Percentiles rank a stretch among this genome's conserved stretches.
Conservation (phyloP, 371 early-diverging fungal genomes). For the Chytridiales sp. region DNA sequence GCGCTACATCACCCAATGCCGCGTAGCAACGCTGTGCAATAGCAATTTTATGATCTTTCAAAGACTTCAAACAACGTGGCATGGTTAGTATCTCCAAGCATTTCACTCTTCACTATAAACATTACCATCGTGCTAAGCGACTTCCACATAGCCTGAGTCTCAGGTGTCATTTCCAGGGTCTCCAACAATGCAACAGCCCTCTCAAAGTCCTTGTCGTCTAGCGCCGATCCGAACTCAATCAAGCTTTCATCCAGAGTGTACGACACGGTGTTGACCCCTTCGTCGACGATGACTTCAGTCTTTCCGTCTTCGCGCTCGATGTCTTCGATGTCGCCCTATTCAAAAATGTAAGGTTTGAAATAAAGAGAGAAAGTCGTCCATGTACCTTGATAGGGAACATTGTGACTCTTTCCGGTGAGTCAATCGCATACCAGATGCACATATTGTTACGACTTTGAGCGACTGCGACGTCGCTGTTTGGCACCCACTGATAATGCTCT, state of each 20-base stretch:
- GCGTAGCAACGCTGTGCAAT: constrained; percentile 45
- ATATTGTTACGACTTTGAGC: constrained; percentile 54
- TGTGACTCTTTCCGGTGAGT: constrained; percentile 56
- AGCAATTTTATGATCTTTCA: constrained; percentile 9
- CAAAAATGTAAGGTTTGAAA: background rate
- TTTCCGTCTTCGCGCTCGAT: constrained; percentile 54
- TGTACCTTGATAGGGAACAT: constrained; percentile 57
- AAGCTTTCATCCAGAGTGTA: constrained; percentile 59
- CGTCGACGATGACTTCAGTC: constrained; percentile 59
- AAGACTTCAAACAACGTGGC: constrained; percentile 40
- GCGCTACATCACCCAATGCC: constrained; percentile 54
- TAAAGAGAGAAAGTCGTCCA: background rate
- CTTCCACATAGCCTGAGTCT: constrained; percentile 62
- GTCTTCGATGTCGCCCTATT: constrained; percentile 54
- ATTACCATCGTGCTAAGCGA: constrained; percentile 45
- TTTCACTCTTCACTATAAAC: constrained; percentile 42
- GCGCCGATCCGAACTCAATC: constrained; percentile 58
- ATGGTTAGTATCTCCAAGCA: constrained; percentile 43
- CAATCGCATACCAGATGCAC: constrained; percentile 60
- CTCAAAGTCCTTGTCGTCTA: constrained; percentile 56
- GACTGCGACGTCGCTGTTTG: constrained; percentile 56
- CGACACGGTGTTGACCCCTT: constrained; percentile 57
- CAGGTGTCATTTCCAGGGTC: constrained; percentile 53
- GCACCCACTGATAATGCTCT: constrained; percentile 49
- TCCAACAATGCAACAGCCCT: constrained; percentile 56